These are phyloP conservation scores for Tricholoma saponaceum DNA, from an alignment of 768 basidiomycete genomes.

Conservation along the genomic window DNA sequence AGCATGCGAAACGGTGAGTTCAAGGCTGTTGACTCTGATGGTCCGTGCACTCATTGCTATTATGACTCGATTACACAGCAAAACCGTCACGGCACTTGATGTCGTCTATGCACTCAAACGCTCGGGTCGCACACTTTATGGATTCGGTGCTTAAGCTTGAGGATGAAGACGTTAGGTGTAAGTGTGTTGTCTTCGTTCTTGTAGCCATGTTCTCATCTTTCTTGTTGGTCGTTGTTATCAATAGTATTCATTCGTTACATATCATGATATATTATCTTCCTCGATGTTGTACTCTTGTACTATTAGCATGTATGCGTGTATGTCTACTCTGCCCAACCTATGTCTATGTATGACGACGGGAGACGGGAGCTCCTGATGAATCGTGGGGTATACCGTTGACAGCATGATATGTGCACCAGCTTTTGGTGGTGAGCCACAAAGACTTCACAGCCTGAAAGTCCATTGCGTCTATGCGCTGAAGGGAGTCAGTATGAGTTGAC, in stretches of 20 bases:
- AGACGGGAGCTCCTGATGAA: too few relatives aligned
- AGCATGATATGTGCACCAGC: too few relatives aligned
- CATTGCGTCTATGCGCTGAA: too few relatives aligned
- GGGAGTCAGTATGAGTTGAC: background rate
- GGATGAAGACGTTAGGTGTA: background rate
- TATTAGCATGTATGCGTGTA: too few relatives aligned
- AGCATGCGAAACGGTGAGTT: conserved; percentile 72
- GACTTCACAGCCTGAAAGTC: too few relatives aligned
- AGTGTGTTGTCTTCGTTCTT: background rate
- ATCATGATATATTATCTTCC: background rate
- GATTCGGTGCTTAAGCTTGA: conserved; percentile 58
- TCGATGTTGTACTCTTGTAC: background rate
- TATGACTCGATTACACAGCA: conserved; percentile 20
- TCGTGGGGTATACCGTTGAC: too few relatives aligned
- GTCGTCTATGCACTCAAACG: conserved; percentile 73
- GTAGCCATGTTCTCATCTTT: background rate
- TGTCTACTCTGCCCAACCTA: too few relatives aligned
- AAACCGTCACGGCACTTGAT: conserved; percentile 83
- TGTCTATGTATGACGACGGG: too few relatives aligned
- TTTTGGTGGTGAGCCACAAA: too few relatives aligned
- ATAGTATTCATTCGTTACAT: background rate
- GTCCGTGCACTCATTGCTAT: background rate
- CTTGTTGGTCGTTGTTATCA: background rate
- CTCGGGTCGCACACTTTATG: conserved; percentile 74
- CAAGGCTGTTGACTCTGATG: background rate